Conservation (phyloP, 2,329 filamentous ascomycete species). For the Beauveria sp. region DNA sequence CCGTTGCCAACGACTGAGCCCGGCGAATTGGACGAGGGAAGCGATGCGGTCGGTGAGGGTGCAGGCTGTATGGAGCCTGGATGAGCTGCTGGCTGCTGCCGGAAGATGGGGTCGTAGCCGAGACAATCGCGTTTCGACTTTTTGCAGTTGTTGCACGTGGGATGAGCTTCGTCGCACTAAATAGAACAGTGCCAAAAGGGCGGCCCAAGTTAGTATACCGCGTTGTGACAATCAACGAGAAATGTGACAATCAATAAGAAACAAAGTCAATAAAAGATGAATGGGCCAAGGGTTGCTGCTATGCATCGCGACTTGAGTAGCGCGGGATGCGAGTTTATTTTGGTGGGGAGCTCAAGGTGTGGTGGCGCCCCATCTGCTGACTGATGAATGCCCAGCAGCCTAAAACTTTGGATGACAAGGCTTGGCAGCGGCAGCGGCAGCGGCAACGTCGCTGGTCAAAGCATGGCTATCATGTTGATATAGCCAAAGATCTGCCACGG, state of each 20-base stretch:
- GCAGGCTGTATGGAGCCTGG: slow-evolving; percentile 49
- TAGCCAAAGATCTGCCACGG: neutral
- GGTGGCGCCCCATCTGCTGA: slow-evolving; percentile 5
- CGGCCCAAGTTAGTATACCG: neutral
- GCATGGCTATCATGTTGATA: neutral
- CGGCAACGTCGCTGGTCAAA: neutral
- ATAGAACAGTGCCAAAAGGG: slow-evolving; percentile 21
- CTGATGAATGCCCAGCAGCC: neutral
- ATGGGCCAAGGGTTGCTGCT: neutral
- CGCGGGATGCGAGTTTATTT: slow-evolving; percentile 13
- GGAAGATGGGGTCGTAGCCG: slow-evolving; percentile 83
- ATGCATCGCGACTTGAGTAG: slow-evolving; percentile 9
- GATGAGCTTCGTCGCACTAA: slow-evolving; percentile 94
- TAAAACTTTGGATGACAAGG: neutral
- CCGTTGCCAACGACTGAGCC: slow-evolving; percentile 18
- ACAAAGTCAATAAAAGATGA: neutral
- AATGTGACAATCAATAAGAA: neutral
- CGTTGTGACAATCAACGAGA: neutral
- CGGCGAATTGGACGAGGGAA: slow-evolving; percentile 14
- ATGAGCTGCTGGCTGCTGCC: slow-evolving; percentile 65
- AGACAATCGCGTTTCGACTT: slow-evolving; percentile 83
- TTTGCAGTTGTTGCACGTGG: slow-evolving; percentile 82
- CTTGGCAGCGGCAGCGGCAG: neutral
- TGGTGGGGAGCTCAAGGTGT: slow-evolving; percentile 10
- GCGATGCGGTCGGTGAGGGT: slow-evolving; percentile 21